phyloP scores from a whole-genome alignment of 768 basidiomycete genomes.

The Collybia nuda region DNA sequence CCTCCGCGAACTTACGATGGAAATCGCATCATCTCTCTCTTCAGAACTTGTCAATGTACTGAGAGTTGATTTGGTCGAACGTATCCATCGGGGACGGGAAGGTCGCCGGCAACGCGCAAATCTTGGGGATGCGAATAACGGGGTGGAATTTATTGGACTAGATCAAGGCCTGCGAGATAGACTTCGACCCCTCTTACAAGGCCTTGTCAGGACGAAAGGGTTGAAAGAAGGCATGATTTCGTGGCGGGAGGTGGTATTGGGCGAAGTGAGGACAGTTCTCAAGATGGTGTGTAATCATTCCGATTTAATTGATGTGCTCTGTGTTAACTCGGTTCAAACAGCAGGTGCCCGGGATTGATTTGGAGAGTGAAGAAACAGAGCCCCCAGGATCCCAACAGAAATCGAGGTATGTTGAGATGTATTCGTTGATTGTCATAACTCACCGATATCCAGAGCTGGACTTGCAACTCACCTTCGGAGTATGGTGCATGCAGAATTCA shows the following conservation, averaged over 20 bases:
- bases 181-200: constrained; percentile 70
- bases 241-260: constrained; percentile 71
- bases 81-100: constrained; percentile 29
- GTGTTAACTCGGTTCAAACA: constrained; percentile 22
- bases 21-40: constrained; percentile 77
- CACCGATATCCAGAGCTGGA: constrained; percentile 24
- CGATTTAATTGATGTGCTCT: neutral
- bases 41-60: constrained; percentile 76
- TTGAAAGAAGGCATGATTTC: constrained; percentile 64
- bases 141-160: constrained; percentile 14
- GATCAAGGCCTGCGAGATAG: constrained; percentile 58
- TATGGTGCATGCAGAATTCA: constrained; percentile 71
- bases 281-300: constrained; percentile 49
- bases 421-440: neutral
- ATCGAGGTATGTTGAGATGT: constrained; percentile 4
- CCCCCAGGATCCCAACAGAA: constrained; percentile 14
- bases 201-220: constrained; percentile 73
- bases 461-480: constrained; percentile 58
- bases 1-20: constrained; percentile 66
- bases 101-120: neutral
- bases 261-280: constrained; percentile 55
- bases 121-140: neutral
- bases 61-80: constrained; percentile 60
- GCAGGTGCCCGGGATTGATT: constrained; percentile 61
- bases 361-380: constrained; percentile 46